Conservation (phyloP, 129 eudicot species). For the Lactuca saligna region DNA sequence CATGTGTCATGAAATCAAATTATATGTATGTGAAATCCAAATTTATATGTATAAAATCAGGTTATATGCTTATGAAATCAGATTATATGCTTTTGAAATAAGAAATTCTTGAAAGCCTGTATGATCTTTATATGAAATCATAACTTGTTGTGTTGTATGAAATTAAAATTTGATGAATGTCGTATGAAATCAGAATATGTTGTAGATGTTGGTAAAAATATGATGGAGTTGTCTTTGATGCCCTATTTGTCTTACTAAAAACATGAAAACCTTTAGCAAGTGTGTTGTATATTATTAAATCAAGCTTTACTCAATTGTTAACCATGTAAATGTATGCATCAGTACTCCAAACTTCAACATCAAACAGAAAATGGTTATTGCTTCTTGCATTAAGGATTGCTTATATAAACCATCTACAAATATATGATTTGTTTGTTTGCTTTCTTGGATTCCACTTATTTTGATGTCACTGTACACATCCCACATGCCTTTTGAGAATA, state of each 20-base stretch:
- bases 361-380: conserved; percentile 55
- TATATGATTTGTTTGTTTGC: conserved; percentile 58
- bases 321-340: conserved; percentile 86
- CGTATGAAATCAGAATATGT: too few species aligned
- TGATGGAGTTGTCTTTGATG: conserved; percentile 20
- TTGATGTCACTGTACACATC: conserved; percentile 56
- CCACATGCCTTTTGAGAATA: conserved; percentile 24
- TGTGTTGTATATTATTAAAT: conserved; percentile 54
- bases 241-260: conserved; percentile 47
- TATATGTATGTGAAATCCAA: too few species aligned
- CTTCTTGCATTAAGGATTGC: conserved; percentile 70
- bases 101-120: too few species aligned
- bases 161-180: too few species aligned
- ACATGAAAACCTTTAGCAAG: conserved; percentile 58
- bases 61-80: too few species aligned
- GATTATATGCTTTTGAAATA: too few species aligned
- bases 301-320: conserved; percentile 52
- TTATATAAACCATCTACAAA: conserved; percentile 73
- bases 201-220: too few species aligned
- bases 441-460: conserved; percentile 39
- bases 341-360: conserved; percentile 81
- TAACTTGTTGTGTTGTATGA: too few species aligned
- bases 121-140: too few species aligned
- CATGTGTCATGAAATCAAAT: too few species aligned
- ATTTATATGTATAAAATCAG: too few species aligned